Evolutionary conservation across 2,329 filamentous ascomycete genomes (phyloP), one percentile per base, ranked within the genome.

Genomic region (Thielaviopsis punctulata): DNA sequence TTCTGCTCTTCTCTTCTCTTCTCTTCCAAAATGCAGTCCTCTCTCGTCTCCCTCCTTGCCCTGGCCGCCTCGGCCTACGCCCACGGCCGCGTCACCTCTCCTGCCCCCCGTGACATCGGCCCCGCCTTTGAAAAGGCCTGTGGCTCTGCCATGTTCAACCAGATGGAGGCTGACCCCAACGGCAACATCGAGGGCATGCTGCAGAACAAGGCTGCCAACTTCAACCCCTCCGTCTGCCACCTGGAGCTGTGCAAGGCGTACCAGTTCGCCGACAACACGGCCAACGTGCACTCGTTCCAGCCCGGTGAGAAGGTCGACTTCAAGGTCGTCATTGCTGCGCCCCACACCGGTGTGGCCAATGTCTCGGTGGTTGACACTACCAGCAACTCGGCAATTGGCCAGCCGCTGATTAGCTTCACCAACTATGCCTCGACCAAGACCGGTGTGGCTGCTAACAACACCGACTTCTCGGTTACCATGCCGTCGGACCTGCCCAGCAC

Each of bases 311-410:
- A 62, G 21, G 62, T 74, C 53, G 61, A 63, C 57, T 67, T 73
- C 57, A 62, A 61, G 8, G 64, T 69, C 36, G 58, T 57, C 23
- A 60, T 73, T 12, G 64, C 67, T 9, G 71, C 73, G 51, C 66
- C 70, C 6, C 69, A 71, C 61, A 68, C 67, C 18, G 69, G 69
- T 0, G 65, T 66, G 13, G 65, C 64, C 60, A 80, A 80, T 62
- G 73, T 81, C 39, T 76, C 72, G 18, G 69, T 81, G 48, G 69
- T 82, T 58, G 68, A 74, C 59, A 73, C 71, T 10, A 64, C 66
- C 36, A 69, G 68, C 57, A 73, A 78, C 65, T 65, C 61, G 23
- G 62, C 76, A 55, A 67, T 81, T 23, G 76, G 75, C 30, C 55
- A 63, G 47, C 69, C 72, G 13, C 66, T 81, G 57, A 76, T 73